Base-by-base conservation (phyloP, 2,329 filamentous ascomycete species). In the Talaromyces sp. region DNA sequence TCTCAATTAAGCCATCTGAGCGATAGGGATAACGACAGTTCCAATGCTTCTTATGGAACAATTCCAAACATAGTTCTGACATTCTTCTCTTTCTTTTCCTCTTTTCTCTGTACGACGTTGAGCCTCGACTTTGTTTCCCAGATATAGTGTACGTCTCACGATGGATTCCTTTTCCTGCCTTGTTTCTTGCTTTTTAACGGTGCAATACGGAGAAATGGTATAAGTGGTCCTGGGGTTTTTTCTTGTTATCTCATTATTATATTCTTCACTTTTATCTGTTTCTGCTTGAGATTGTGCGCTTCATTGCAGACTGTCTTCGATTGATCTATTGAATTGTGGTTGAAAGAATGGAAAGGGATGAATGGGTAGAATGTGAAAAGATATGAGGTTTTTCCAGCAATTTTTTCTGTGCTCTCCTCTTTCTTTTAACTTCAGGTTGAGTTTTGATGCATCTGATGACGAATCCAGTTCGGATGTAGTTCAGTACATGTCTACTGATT, bases 1-100 rank as follows among this genome's bases (percentile, higher is more conserved):
- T 57, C 69, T 76, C 58, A 74, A 73, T 61, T 76, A 70, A 68
- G 3, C 3, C 35, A 18, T 55, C 14, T 2, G 28, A n/a, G 18
- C 23, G 18, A 28, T 14, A 18, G 21, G 18, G 7, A 18, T 9
- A 9, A 57, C 54, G 35, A 42, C 35, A 57, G 16, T 55, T 7
- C 37, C 35, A 33, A 35, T 37, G 52, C 52, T 18, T 54, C 16
- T 55, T 35, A 52, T 33, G 48, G 16, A 52, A n/a, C 7, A 7
- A 33, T 9, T 50, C 12, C 14, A n/a, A 52, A 25, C 11, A 40
- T 33, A 46, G 21, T 46, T 18, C 48, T 33, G 25, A 31, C 31
- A 50, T 57, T 57, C n/a, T 21, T 46, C 23, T 44, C n/a, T 31
- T n/a, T 11, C 12, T 11, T 39, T 37, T 1, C 14, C 14, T 5